A percentile compares a stretch with the other conserved stretches of the same genome.
phyloP scores from a whole-genome alignment of 495 filamentous ascomycete species.

The Penicillium soppii region DNA sequence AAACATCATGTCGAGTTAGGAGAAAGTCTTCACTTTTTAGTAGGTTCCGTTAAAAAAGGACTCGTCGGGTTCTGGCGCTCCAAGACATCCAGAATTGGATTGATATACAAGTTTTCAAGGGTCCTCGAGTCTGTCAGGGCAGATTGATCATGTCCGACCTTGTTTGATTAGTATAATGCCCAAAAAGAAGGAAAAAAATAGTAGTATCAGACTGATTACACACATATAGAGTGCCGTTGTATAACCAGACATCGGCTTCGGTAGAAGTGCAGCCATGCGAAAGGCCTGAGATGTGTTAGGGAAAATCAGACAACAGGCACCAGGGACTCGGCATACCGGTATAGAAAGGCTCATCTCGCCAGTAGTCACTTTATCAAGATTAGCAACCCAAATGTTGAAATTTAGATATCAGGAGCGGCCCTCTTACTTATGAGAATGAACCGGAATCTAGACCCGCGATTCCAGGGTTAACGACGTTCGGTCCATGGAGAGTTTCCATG shows the following conservation, averaged over 20 bases:
- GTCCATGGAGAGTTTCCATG: background rate
- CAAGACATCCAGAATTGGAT: conserved; percentile 54
- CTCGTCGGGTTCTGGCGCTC: conserved; percentile 47
- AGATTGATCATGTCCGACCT: conserved; percentile 57
- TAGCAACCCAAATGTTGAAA: background rate
- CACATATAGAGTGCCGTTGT: conserved; percentile 61
- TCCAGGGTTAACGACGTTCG: background rate
- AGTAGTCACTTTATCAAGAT: conserved; percentile 38
- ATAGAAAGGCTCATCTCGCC: conserved; percentile 50
- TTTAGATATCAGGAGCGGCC: background rate
- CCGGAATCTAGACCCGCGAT: conserved; percentile 38
- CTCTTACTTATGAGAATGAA: conserved; percentile 46
- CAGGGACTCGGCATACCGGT: conserved; percentile 29
- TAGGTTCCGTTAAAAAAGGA: conserved; percentile 35
- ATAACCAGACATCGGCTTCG: conserved; percentile 89
- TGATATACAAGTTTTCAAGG: conserved; percentile 54
- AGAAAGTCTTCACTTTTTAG: conserved; percentile 35
- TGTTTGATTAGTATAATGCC: background rate
- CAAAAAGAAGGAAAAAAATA: background rate
- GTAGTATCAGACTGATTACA: conserved; percentile 7
- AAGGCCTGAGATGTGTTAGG: conserved; percentile 23
- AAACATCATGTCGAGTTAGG: background rate
- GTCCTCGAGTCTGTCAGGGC: conserved; percentile 51
- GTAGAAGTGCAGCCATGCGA: conserved; percentile 65
- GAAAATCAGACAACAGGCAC: background rate